Conservation (phyloP, 768 basidiomycete species). For the Boletus bicolor region DNA sequence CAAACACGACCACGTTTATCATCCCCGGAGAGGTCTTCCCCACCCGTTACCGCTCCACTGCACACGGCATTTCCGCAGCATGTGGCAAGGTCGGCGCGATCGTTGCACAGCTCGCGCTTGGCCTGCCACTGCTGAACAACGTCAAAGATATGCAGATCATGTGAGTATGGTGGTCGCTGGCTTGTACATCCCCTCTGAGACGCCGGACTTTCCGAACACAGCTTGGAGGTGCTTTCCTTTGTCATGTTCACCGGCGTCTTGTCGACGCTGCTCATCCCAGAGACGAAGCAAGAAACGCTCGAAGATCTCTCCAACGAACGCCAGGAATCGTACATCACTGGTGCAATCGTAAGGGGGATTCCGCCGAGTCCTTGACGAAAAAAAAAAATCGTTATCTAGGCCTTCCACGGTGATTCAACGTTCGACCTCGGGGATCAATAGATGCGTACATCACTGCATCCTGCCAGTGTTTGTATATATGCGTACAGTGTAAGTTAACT, state of each 20-base stretch:
- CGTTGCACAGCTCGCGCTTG: constrained; percentile 74
- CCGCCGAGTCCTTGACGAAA: constrained; percentile 2
- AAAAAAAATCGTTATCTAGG: background rate
- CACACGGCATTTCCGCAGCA: constrained; percentile 77
- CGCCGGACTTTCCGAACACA: constrained; percentile 18
- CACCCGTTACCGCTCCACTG: constrained; percentile 67
- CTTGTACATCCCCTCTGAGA: constrained; percentile 1
- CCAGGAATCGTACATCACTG: constrained; percentile 56
- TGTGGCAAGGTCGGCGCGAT: constrained; percentile 73
- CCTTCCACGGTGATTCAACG: background rate
- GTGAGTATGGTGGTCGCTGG: constrained; percentile 38
- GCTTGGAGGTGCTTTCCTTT: constrained; percentile 73
- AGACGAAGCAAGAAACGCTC: constrained; percentile 63
- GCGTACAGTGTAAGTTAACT: background rate
- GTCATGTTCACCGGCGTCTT: constrained; percentile 84
- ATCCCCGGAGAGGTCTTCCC: constrained; percentile 79
- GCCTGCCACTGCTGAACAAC: constrained; percentile 52
- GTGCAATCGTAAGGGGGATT: constrained; percentile 13
- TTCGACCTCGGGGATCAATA: background rate
- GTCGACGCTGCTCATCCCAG: constrained; percentile 79
- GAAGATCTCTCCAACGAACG: constrained; percentile 73
- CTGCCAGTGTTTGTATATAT: background rate
- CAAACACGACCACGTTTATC: constrained; percentile 65
- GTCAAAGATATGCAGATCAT: constrained; percentile 61
- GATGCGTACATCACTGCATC: background rate